Evolutionary conservation across 2,329 filamentous ascomycete species (phyloP).

Genomic region (Cordyceps javanica): DNA sequence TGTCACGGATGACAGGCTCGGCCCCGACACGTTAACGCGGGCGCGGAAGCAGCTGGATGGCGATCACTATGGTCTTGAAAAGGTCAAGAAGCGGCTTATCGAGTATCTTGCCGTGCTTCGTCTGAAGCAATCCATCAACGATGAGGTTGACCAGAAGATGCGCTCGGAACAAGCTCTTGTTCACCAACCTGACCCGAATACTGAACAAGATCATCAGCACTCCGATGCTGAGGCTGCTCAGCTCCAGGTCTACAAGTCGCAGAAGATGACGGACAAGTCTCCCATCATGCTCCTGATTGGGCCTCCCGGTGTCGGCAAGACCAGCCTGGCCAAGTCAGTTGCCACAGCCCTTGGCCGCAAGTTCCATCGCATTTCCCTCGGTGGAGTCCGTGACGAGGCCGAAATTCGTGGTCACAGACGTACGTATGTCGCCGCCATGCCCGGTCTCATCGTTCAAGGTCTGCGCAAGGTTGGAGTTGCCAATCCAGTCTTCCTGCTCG

Average conservation of each 20-base stretch:
- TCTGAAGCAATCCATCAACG: slow-evolving; percentile 86
- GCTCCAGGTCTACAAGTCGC: slow-evolving; percentile 69
- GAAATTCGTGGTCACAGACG: slow-evolving; percentile 92
- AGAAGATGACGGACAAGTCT: slow-evolving; percentile 87
- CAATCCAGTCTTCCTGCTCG: slow-evolving; percentile 91
- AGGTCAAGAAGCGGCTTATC: slow-evolving; percentile 91
- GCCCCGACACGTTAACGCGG: slow-evolving; percentile 67
- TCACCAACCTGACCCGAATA: slow-evolving; percentile 33
- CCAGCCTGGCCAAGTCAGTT: slow-evolving; percentile 86
- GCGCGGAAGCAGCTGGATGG: slow-evolving; percentile 89
- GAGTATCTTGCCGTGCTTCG: slow-evolving; percentile 96
- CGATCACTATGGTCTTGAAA: slow-evolving; percentile 93
- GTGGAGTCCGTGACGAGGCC: slow-evolving; percentile 91
- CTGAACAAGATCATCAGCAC: slow-evolving; percentile 25
- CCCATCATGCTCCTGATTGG: slow-evolving; percentile 91
- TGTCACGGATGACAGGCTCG: slow-evolving; percentile 78
- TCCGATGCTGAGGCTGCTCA: slow-evolving; percentile 45
- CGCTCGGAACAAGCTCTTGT: slow-evolving; percentile 47
- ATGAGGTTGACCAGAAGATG: slow-evolving; percentile 75
- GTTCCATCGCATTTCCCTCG: slow-evolving; percentile 94
- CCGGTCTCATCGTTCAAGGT: slow-evolving; percentile 86
- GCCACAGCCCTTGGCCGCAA: slow-evolving; percentile 88
- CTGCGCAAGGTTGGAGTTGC: slow-evolving; percentile 92
- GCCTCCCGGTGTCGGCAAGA: slow-evolving; percentile 93
- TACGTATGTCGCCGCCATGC: slow-evolving; percentile 99